Base-by-base conservation (phyloP, 495 filamentous ascomycete species). In the Penicillium mononematosum region DNA sequence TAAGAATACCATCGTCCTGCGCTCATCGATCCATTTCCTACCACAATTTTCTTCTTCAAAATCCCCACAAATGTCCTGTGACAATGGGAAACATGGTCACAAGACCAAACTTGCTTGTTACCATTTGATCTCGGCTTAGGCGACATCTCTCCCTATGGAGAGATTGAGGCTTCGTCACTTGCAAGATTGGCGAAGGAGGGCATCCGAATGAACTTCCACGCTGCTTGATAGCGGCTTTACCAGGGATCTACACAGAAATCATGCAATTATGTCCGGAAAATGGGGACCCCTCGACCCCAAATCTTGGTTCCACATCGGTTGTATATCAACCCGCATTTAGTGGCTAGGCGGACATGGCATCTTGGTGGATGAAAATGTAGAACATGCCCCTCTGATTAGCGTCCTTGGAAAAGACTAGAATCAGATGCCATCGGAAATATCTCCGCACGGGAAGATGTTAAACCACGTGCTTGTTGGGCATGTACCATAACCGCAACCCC, bases 221-320 rank as follows among this genome's bases (percentile, higher is more conserved):
- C 67, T 4, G 71, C 71, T 12, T 50, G 7, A 80, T 84, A 19
- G 81, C 73, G 1, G 69, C 80, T 10, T 57, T 84, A 2, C 74
- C 81, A 9, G 80, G 84, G 55, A 47, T 82, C 67, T 83, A 0
- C 65, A 67, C 57, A 1, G 81, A 9, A 83, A 83, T 56, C 62
- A 63, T 22, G 83, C 81, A 4, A 17, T 80, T 16, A 79, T 83
- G 76, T 65, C 71, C n/a, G 81, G 81, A 5, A 83, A 83, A 58
- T 83, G 75, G 76, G 45, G 19, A 25, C 12, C n/a, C 25, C 25
- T 20, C 12, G 10, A 24, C 2, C 19, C 12, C 14, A 17, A 31
- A 52, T 45, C 44, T 46, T 36, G 42, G 55, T 25, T 17, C 51
- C 45, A 59, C 11, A 24, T 10, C 24, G 2, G 24, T 24, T 24